Conservation (phyloP, 129 eudicot species). For the Apium graveolens region DNA sequence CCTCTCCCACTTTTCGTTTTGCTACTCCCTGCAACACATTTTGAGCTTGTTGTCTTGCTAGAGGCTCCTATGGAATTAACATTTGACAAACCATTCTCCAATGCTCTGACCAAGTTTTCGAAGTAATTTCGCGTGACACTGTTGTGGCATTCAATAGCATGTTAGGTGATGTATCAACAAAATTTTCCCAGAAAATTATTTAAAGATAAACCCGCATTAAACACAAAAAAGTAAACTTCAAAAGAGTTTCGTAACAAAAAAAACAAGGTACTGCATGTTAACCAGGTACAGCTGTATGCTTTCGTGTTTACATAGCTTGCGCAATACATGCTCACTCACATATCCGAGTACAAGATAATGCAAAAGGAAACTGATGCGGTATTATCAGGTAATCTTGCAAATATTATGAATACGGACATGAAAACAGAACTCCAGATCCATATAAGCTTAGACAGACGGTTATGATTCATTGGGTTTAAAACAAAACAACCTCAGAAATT, state of each 20-base stretch:
- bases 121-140: conserved; percentile 67
- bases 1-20: conserved; percentile 24
- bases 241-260: background rate
- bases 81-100: conserved; percentile 58
- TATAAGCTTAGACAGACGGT: background rate
- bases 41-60: conserved; percentile 20
- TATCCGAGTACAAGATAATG: background rate
- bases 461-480: background rate
- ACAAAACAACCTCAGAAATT: background rate
- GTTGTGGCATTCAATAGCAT: conserved; percentile 15
- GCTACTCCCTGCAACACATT: conserved; percentile 27
- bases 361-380: background rate
- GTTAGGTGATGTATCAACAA: background rate
- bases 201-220: background rate
- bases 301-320: background rate
- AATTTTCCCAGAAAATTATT: background rate
- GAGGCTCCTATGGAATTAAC: conserved; percentile 40
- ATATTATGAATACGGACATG: background rate
- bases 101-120: conserved; percentile 65
- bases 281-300: background rate
- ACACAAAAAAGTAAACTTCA: background rate
- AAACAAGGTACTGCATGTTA: background rate
- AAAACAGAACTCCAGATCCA: background rate
- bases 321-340: background rate
- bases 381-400: background rate